Conservation (phyloP, 495 filamentous ascomycete species). For the Neurospora sp. region DNA sequence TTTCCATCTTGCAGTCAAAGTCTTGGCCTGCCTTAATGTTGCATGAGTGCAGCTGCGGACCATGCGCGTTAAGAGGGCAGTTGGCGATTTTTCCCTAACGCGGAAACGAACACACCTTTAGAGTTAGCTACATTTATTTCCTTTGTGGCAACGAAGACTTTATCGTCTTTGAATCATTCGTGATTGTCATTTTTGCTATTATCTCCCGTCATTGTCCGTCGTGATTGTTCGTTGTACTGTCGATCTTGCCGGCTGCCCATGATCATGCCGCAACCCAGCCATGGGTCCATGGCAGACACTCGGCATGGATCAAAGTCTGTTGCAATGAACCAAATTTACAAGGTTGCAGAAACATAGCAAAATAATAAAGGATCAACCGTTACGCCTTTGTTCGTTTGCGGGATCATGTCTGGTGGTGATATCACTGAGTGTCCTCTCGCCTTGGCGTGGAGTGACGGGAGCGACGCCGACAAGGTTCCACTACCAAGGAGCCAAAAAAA, state of each 20-base stretch:
- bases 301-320: fast-evolving
- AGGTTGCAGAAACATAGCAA: fast-evolving
- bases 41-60: too few relatives aligned
- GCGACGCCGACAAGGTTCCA: too few relatives aligned
- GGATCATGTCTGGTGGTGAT: neutral
- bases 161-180: neutral
- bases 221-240: neutral
- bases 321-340: fast-evolving
- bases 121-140: neutral
- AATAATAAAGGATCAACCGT: fast-evolving
- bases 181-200: neutral
- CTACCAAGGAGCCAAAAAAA: neutral
- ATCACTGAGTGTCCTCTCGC: neutral
- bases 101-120: too few relatives aligned
- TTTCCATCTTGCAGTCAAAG: too few relatives aligned
- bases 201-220: neutral
- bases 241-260: neutral
- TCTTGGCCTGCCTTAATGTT: too few relatives aligned
- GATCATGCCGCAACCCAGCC: neutral
- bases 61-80: too few relatives aligned
- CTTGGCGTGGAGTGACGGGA: neutral
- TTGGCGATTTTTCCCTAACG: too few relatives aligned
- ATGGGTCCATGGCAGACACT: neutral
- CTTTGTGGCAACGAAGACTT: neutral
- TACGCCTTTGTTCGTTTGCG: fast-evolving